Evolutionary conservation across 495 filamentous ascomycete genomes (phyloP).

Genomic region (Aspergillus panamensis): DNA sequence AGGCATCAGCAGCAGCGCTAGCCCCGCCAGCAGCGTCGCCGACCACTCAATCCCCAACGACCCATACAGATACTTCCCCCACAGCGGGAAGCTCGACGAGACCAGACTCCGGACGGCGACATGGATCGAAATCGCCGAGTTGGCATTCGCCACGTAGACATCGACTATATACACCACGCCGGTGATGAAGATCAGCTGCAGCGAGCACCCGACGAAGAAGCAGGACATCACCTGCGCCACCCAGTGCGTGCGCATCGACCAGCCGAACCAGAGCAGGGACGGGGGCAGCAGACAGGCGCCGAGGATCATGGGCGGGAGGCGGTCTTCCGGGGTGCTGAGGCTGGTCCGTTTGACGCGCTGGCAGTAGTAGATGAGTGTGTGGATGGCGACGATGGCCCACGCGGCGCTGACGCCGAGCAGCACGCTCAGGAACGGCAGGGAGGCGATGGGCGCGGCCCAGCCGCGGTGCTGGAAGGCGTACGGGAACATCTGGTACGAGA

Average conservation of each 20-base stretch:
- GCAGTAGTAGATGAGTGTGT: slow-evolving; percentile 30
- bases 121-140: slow-evolving; percentile 58
- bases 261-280: slow-evolving; percentile 56
- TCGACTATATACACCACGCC: slow-evolving; percentile 53
- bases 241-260: slow-evolving; percentile 38
- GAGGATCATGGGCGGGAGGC: slow-evolving; percentile 50
- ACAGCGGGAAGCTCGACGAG: slow-evolving; percentile 38
- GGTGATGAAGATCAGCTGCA: slow-evolving; percentile 31
- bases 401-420: slow-evolving; percentile 37
- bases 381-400: slow-evolving; percentile 19
- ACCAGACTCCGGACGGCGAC: slow-evolving; percentile 59
- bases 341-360: slow-evolving; percentile 13
- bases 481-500: slow-evolving; percentile 53
- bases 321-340: slow-evolving; percentile 42
- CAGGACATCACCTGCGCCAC: slow-evolving; percentile 26
- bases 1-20: background rate
- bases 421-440: slow-evolving; percentile 53
- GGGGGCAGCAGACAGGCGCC: slow-evolving; percentile 49
- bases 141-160: slow-evolving; percentile 47
- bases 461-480: slow-evolving; percentile 44
- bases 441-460: slow-evolving; percentile 35
- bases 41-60: slow-evolving; percentile 6
- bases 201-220: slow-evolving; percentile 26
- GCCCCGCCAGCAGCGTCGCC: background rate
- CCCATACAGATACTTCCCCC: background rate